These are phyloP conservation scores for Pseudocercospora fuligena DNA, from an alignment of 2,329 filamentous ascomycete species.

Conservation along the genomic window DNA sequence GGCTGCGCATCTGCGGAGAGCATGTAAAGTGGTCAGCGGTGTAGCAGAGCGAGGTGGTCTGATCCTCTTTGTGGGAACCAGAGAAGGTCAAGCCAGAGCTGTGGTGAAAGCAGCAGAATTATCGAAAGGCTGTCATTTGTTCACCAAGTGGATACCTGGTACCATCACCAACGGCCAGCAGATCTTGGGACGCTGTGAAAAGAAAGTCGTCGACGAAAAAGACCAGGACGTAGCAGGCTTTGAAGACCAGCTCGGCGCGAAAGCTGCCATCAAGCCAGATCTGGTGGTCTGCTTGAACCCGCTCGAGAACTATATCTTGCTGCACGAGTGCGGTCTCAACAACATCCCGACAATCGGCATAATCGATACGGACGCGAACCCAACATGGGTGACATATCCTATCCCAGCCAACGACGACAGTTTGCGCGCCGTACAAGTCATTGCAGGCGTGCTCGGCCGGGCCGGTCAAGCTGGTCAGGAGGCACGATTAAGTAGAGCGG, in stretches of 20 bases:
- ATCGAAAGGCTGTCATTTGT: constrained; percentile 81
- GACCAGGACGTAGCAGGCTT: constrained; percentile 70
- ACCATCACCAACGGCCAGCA: constrained; percentile 91
- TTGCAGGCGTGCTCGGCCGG: constrained; percentile 82
- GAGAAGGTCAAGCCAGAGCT: constrained; percentile 77
- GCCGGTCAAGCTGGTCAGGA: constrained; percentile 79
- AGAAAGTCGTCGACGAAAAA: constrained; percentile 76
- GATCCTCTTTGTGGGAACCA: constrained; percentile 88
- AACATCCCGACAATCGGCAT: constrained; percentile 93
- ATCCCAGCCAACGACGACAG: constrained; percentile 98
- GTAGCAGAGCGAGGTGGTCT: constrained; percentile 81
- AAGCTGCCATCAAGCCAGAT: constrained; percentile 77
- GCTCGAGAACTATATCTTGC: constrained; percentile 83
- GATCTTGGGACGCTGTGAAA: constrained; percentile 72
- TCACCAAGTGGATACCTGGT: constrained; percentile 90
- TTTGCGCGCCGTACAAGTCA: constrained; percentile 78
- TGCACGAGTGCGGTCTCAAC: constrained; percentile 88
- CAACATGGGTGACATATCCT: constrained; percentile 92
- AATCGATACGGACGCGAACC: constrained; percentile 90
- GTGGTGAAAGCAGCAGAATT: constrained; percentile 82
- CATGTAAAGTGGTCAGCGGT: constrained; percentile 88
- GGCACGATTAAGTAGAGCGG: constrained; percentile 67
- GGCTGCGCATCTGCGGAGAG: constrained; percentile 85
- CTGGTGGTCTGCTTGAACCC: constrained; percentile 92
- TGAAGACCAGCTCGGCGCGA: constrained; percentile 65